Percentiles rank a stretch among this genome's conserved stretches.
phyloP scores from a whole-genome alignment of 2,329 filamentous ascomycete species.

The Trichophyton rubrum region DNA sequence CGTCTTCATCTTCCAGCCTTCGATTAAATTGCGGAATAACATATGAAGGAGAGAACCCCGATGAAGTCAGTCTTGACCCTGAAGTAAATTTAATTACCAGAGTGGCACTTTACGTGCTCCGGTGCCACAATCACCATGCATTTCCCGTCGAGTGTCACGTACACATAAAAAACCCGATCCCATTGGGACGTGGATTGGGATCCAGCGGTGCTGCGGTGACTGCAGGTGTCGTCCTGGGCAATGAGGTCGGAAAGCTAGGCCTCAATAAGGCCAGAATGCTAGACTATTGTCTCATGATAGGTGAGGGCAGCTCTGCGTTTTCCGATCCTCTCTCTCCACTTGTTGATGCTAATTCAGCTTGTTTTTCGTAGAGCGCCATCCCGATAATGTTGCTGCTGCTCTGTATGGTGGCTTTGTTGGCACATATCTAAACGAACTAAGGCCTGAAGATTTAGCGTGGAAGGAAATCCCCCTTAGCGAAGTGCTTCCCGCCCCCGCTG shows the following conservation, averaged over 20 bases:
- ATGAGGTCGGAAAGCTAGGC: conserved; percentile 69
- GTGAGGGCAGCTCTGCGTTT: conserved; percentile 28
- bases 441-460: conserved; percentile 75
- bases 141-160: conserved; percentile 83
- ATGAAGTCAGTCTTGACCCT: conserved; percentile 69
- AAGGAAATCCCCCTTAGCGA: conserved; percentile 91
- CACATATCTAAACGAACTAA: conserved; percentile 86
- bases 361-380: conserved; percentile 52
- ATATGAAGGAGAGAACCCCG: conserved; percentile 66
- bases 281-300: conserved; percentile 96
- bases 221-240: conserved; percentile 83
- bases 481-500: conserved; percentile 78
- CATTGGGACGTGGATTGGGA: conserved; percentile 81
- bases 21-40: conserved; percentile 79
- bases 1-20: conserved; percentile 37
- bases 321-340: background rate
- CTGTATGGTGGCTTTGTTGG: conserved; percentile 94
- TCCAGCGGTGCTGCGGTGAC: conserved; percentile 93
- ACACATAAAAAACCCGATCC: conserved; percentile 92
- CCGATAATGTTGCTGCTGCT: conserved; percentile 88
- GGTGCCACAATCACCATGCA: conserved; percentile 73
- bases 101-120: conserved; percentile 84
- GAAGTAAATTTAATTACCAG: conserved; percentile 87
- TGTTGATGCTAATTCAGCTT: conserved; percentile 3
- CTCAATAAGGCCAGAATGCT: conserved; percentile 72